Evolutionary conservation across 768 basidiomycete species (phyloP), one percentile per base, ranked within the genome.

Genomic region (Mycena albidolilacea): DNA sequence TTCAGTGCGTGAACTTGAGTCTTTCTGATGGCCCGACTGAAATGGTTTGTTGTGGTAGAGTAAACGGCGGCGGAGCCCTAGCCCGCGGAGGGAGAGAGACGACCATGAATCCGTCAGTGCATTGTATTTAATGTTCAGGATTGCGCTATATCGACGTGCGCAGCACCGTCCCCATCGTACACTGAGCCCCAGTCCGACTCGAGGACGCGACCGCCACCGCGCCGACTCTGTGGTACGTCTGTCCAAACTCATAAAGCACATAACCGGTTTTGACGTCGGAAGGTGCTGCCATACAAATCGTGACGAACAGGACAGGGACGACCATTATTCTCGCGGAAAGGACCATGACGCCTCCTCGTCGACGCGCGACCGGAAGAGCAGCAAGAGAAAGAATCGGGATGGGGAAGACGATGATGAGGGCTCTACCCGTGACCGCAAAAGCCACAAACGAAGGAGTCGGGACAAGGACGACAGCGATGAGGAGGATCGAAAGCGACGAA

Each of bases 401-500:
- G 41, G 65, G 48, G 69, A 65, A 30, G 69, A 65, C n/a, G 62
- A 73, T 38, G 37, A 66, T n/a, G 63, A 64, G 19, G 63, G 67
- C 37, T 67, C 66, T 19, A 52, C 61, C 1, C 61, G 37, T 46
- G 63, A 50, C 57, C 64, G 64, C 17, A 69, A 73, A 17, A 60
- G 21, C 65, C 50, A 60, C 9, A 72, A 72, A 46, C 65, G 65
- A 35, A 38, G 60, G 48, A 72, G 65, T 39, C 55, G 71, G 23
- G 43, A 55, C 43, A 46, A 70, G 37, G 61, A 70, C 23, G 38
- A 58, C 43, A 30, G 54, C 23, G 70, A 71, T 11, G 55, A 72
- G 2, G 75, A 73, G 55, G 78, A 80, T 19, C 75, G 80, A 2
- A 82, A 75, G 69, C 82, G 82, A 39, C 67, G 75, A 55, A 84